Evolutionary conservation across 495 filamentous ascomycete genomes (phyloP), one percentile per base, ranked within the genome.

Genomic region (Physcia stellaris): DNA sequence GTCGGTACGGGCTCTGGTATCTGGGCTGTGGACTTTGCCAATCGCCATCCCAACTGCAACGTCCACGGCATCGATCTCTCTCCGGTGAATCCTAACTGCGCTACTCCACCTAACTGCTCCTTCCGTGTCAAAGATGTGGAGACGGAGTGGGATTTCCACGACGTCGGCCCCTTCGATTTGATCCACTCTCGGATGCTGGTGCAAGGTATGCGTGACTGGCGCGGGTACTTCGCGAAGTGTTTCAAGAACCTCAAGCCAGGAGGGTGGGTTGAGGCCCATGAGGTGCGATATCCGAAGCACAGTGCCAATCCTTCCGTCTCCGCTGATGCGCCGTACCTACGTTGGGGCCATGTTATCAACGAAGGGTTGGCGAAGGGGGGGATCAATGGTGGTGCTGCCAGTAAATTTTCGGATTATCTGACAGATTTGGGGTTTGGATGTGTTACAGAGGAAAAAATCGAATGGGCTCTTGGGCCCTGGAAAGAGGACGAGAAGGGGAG

Each of bases 11-110:
- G 73, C 11, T 75, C 72, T 0, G 75, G 67, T 12, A 66, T 67
- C 36, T 78, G 73, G 74, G 72, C 68, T 22, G 58, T 73, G 23
- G 74, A 79, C 40, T 68, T 75, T 40, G 75, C 67, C 2, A 76
- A 83, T 42, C 41, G 63, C 7, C 73, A 68, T 49, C 70, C 71
- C 6, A 41, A 57, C 36, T 62, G 72, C 4, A 67, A 67, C 19
- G 57, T 83, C 10, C 52, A 79, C 12, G 80, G 79, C 12, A 68
- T 79, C 19, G 80, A 85, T 48, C 59, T 84, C 26, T 63, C 58
- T 37, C 65, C 68, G 16, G 71, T 71, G 37, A 65, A 72, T 44
- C 63, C 65, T n/a, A 55, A 40, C 37, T n/a, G n/a, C n/a, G 69
- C 60, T 57, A 59, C 59, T 10, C 64, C 66, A 26, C 60, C 61